Base-by-base conservation (phyloP, 2,329 filamentous ascomycete genomes). In the Cercospora canescens region DNA sequence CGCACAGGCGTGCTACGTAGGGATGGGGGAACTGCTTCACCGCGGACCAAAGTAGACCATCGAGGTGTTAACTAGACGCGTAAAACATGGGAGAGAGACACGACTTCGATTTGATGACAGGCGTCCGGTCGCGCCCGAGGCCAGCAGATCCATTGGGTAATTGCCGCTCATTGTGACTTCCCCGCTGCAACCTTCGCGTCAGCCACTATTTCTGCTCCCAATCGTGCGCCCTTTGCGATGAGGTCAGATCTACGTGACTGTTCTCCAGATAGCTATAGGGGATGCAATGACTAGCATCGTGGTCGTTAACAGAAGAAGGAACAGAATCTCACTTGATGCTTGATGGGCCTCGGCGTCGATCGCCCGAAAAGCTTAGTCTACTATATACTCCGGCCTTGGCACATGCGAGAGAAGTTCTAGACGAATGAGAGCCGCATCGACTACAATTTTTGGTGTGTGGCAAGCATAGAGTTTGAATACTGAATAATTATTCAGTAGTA, bases 121-220 rank as follows among this genome's bases (percentile, higher is more conserved):
- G 50, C 60, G 57, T 28, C 57, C 60, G 60, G 50, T 62, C 60
- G 32, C 48, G 60, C 60, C 60, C 60, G 60, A 62, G 24, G 14
- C 48, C n/a, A 30, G 48, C 48, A 35, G 28, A 55, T 34, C 28
- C 34, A 56, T 28, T 41, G 50, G 60, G 48, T 45, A 41, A 21
- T 35, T 56, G 48, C 60, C 45, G 60, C 60, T 54, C 41, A 62
- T 41, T 34, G 26, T n/a, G 18, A 12, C n/a, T 45, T 55, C 50
- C 60, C 60, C 60, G 50, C 60, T 35, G 32, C 48, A 62, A 56
- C 48, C 52, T 26, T 56, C 50, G 14, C 34, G 48, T 11, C 18
- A 35, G 48, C 32, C 34, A 56, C 24, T 14, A 16, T 30, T 55
- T 55, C 34, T 26, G 52, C 16, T 14, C 52, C 21, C 52, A 26